Evolutionary conservation across 2,329 filamentous ascomycete genomes (phyloP).

Genomic region (Acephala macrosclerotiorum): DNA sequence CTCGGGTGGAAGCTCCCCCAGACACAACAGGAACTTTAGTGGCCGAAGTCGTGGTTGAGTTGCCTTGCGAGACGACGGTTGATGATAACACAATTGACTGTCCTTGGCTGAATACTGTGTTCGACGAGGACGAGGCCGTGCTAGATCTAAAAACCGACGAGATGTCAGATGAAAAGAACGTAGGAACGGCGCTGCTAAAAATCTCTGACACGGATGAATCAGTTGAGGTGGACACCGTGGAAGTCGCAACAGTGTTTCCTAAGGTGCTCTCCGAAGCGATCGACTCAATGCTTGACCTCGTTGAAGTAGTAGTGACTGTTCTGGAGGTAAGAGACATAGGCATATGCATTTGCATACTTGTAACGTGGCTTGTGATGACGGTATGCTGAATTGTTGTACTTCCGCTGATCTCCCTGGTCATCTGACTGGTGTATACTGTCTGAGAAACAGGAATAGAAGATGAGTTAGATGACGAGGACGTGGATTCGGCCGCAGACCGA

Average conservation of each 20-base stretch:
- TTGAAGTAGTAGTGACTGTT: background rate
- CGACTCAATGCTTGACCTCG: background rate
- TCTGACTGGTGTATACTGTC: background rate
- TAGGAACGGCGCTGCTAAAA: background rate
- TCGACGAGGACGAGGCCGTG: background rate
- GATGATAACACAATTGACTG: background rate
- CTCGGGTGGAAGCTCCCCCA: background rate
- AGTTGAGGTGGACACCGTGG: background rate
- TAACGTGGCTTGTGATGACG: background rate
- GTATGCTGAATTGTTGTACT: background rate
- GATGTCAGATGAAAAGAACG: background rate
- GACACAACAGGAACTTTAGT: background rate
- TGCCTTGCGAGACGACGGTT: background rate
- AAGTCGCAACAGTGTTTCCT: background rate
- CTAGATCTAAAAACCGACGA: background rate
- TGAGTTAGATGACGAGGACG: no score
- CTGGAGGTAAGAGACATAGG: background rate
- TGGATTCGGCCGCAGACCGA: no score
- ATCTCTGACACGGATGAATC: background rate
- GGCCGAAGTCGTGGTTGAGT: background rate
- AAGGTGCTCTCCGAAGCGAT: background rate
- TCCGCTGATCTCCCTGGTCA: background rate
- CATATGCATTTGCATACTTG: background rate
- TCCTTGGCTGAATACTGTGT: background rate
- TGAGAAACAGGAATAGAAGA: no score